phyloP scores from a whole-genome alignment of 768 basidiomycete genomes.

The Tulasnella sp. region DNA sequence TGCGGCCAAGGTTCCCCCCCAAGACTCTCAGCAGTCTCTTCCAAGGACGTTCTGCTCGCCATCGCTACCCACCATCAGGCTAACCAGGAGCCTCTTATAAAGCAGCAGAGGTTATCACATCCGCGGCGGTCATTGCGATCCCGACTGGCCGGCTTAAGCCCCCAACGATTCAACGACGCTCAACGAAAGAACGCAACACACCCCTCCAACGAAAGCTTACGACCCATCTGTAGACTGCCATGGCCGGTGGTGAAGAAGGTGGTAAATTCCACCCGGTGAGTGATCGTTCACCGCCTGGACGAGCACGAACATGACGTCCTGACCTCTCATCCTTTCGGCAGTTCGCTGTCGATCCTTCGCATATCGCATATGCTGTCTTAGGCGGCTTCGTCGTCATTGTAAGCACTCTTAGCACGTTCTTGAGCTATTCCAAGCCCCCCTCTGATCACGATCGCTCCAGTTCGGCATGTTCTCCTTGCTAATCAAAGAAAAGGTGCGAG shows the following conservation, averaged over 20 bases:
- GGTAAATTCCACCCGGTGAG: background rate
- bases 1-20: background rate
- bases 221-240: background rate
- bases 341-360: conserved; percentile 63
- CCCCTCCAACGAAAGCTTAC: background rate
- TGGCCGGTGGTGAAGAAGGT: background rate
- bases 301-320: background rate
- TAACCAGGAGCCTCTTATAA: background rate
- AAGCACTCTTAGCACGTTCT: conserved; percentile 33
- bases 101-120: background rate
- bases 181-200: background rate
- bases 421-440: background rate
- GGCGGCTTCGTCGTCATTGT: conserved; percentile 79
- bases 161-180: background rate
- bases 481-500: conserved; percentile 72
- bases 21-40: background rate
- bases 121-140: background rate
- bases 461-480: conserved; percentile 95
- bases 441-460: conserved; percentile 38
- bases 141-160: background rate
- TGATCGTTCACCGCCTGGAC: background rate
- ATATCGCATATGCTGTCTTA: conserved; percentile 72
- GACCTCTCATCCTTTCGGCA: conserved; percentile 26
- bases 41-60: background rate
- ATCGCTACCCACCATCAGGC: background rate